Conservation (phyloP, 2,329 filamentous ascomycete species). For the Claviceps maximensis region DNA sequence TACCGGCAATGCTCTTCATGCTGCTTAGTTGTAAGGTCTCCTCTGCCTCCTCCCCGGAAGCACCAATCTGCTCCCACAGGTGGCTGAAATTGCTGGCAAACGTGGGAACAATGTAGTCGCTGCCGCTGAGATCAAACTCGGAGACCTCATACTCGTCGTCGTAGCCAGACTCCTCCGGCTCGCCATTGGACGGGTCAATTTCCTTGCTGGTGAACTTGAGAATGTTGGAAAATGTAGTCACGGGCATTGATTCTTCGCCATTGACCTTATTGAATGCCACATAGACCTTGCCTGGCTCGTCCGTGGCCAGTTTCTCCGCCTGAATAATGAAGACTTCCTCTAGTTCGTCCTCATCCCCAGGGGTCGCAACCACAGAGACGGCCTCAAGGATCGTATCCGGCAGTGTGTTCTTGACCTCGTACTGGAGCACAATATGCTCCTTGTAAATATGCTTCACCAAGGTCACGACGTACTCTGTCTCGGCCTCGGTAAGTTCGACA, state of each 20-base stretch:
- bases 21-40: constrained; percentile 82
- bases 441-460: constrained; percentile 97
- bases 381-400: constrained; percentile 83
- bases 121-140: constrained; percentile 78
- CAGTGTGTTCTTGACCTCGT: constrained; percentile 94
- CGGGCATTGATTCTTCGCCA: constrained; percentile 64
- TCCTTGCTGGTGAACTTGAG: constrained; percentile 98
- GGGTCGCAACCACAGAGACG: constrained; percentile 69
- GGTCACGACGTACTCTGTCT: constrained; percentile 92
- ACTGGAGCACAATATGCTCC: constrained; percentile 89
- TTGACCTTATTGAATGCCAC: constrained; percentile 80
- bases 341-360: constrained; percentile 66
- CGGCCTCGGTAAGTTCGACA: constrained; percentile 87
- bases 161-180: constrained; percentile 84
- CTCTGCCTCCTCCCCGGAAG: constrained; percentile 76
- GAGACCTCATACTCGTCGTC: constrained; percentile 97
- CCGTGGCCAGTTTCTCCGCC: constrained; percentile 65
- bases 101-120: constrained; percentile 85
- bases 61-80: constrained; percentile 86
- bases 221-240: constrained; percentile 75
- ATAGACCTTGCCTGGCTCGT: constrained; percentile 86
- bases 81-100: constrained; percentile 94
- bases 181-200: constrained; percentile 85
- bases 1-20: constrained; percentile 87
- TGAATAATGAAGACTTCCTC: constrained; percentile 93